Evolutionary conservation across 2,329 filamentous ascomycete genomes (phyloP).

Genomic region (Cordyceps militaris): DNA sequence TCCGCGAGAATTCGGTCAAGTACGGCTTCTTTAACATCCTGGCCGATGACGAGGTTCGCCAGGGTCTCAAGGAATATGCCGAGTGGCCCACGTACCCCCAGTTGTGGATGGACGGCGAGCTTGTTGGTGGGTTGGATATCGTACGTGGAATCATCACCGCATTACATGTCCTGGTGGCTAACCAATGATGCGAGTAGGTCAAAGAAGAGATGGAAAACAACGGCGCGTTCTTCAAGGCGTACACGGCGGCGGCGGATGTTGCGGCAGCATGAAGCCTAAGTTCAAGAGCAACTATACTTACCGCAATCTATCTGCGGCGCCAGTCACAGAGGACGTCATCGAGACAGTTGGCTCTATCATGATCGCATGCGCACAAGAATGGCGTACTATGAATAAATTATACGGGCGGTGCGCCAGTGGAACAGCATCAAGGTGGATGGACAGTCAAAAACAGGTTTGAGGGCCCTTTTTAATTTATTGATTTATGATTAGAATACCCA

Average conservation of each 20-base stretch:
- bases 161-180: background rate
- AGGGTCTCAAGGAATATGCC: constrained; percentile 94
- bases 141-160: constrained; percentile 48
- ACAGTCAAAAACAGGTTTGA: background rate
- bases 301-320: background rate
- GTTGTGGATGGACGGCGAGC: constrained; percentile 82
- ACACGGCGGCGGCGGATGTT: constrained; percentile 47
- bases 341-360: background rate
- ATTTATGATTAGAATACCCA: constrained; percentile 3
- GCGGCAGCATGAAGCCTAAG: constrained; percentile 29
- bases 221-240: constrained; percentile 72
- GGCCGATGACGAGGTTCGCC: constrained; percentile 92
- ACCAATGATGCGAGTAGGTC: constrained; percentile 48
- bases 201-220: constrained; percentile 88
- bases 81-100: constrained; percentile 99
- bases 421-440: background rate
- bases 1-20: constrained; percentile 84
- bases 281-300: background rate
- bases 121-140: constrained; percentile 92
- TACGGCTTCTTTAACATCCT: constrained; percentile 99
- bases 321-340: background rate
- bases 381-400: background rate
- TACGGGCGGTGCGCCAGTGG: background rate
- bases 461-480: background rate
- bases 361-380: background rate